Base-by-base conservation (phyloP, 2,329 filamentous ascomycete species). In the Diaporthe helianthi region DNA sequence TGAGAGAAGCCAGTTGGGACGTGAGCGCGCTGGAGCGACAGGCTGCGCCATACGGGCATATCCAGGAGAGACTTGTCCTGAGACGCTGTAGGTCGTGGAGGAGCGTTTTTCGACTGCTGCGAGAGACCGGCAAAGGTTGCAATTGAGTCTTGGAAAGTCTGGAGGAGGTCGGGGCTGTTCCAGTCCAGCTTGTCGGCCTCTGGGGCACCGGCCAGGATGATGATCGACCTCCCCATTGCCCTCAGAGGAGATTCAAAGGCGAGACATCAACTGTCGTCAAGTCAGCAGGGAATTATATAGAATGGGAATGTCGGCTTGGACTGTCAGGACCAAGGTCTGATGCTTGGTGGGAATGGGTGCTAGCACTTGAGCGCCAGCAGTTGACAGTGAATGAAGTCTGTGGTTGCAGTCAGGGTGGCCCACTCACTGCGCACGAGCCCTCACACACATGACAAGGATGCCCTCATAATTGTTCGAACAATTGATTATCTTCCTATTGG, bases 201-300 rank as follows among this genome's bases (percentile, higher is more conserved):
- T 2, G 91, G 91, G n/a, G 90, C 89, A 29, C 91, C 91, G 15
- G 78, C 67, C 54, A 81, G 73, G 31, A 82, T 75, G 9, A 82
- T 60, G 24, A 79, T 55, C 26, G 79, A 55, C 68, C 75, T 80
- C 38, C 68, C 65, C 79, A 80, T 80, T 26, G 46, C 64, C 13
- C 29, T 19, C 4, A 19, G 7, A 19, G 17, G 4, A 44, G 17
- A 15, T 38, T 38, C 36, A 17, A 17, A 38, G 36, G 3, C 2
- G 36, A 38, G 13, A 6, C 4, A 17, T 1, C 36, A 38, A 17
- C 13, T 38, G 13, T 15, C 17, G 4, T 15, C 2, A 33, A 4
- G 2, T 38, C 36, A 17, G 36, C 36, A 38, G 1, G 36, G 17
- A 1, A 38, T 17, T 17, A 5, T 17, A 6, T 6, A 17, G 13